Percentiles rank a stretch among this genome's conserved stretches.
phyloP scores from a whole-genome alignment of 2,329 filamentous ascomycete genomes.

The Rasamsonia emersonii region DNA sequence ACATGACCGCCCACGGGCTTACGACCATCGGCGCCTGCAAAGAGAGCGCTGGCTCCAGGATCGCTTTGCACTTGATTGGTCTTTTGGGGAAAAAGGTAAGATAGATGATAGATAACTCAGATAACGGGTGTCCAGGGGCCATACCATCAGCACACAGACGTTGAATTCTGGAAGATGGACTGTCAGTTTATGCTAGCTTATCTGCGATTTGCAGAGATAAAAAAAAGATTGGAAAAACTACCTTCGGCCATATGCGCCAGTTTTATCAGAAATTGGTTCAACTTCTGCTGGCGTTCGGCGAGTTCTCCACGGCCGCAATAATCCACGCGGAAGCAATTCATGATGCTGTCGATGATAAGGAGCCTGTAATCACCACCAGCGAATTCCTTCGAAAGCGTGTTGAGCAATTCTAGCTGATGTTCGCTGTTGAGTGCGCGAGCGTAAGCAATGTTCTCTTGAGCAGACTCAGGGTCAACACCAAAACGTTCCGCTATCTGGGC shows the following conservation, averaged over 20 bases:
- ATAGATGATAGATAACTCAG: not conserved
- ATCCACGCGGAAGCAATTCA: conserved; percentile 61
- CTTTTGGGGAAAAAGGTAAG: conserved; percentile 22
- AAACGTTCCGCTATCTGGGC: conserved; percentile 59
- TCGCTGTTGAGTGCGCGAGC: conserved; percentile 59
- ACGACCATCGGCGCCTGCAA: conserved; percentile 58
- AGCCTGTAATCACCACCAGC: conserved; percentile 56
- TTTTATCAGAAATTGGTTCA: conserved; percentile 57
- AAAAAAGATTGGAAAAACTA: conserved; percentile 14
- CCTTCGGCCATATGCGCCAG: conserved; percentile 57
- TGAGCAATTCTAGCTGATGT: conserved; percentile 56
- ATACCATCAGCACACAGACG: conserved; percentile 53
- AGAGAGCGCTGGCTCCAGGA: conserved; percentile 59
- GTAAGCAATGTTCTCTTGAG: conserved; percentile 60
- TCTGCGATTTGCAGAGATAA: not conserved
- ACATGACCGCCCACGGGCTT: conserved; percentile 62
- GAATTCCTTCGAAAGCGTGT: conserved; percentile 53
- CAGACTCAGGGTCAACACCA: conserved; percentile 48
- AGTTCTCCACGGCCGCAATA: conserved; percentile 59
- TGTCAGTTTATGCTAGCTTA: conserved; percentile 6
- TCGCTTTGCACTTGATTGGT: conserved; percentile 67
- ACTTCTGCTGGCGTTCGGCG: conserved; percentile 59
- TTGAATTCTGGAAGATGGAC: conserved; percentile 50
- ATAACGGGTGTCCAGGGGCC: conserved; percentile 5
- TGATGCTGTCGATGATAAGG: conserved; percentile 61